These are phyloP conservation scores for Lenzites betulinus DNA, from an alignment of 768 basidiomycete species.

Conservation along the genomic window DNA sequence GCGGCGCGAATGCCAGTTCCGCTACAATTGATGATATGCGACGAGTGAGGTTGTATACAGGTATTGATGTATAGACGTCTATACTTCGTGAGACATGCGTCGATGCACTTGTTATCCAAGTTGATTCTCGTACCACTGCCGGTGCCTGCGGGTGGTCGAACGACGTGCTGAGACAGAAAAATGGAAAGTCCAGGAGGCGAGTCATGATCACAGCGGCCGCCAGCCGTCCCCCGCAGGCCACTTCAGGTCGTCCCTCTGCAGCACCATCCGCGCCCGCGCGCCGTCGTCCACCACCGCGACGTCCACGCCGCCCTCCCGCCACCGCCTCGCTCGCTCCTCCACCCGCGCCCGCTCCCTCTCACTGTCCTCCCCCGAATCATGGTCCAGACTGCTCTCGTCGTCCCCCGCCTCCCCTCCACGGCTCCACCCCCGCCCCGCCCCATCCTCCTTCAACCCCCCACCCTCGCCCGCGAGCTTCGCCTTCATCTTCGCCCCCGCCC, in stretches of 20 bases:
- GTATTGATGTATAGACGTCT: too few species aligned
- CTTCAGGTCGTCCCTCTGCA: constrained; percentile 56
- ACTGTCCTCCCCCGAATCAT: constrained; percentile 17
- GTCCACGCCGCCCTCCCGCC: constrained; percentile 20
- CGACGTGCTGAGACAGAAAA: too few species aligned
- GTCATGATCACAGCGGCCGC: constrained; percentile 45
- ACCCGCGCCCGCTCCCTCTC: constrained; percentile 18
- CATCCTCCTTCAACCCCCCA: not conserved
- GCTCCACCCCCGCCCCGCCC: not conserved
- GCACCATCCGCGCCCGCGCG: constrained; percentile 16
- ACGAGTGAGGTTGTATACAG: too few species aligned
- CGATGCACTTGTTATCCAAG: too few species aligned
- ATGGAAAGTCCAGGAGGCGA: too few species aligned
- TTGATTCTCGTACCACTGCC: too few species aligned
- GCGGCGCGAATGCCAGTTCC: too few species aligned
- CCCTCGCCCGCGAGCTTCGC: not conserved
- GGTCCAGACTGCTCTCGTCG: constrained; percentile 23
- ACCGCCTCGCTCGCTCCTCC: constrained; percentile 18
- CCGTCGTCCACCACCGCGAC: constrained; percentile 14
- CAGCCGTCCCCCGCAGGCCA: constrained; percentile 63
- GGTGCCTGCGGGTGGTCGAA: too few species aligned
- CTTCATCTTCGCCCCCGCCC: not conserved
- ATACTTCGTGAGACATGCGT: too few species aligned
- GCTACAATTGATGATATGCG: too few species aligned
- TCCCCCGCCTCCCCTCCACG: constrained; percentile 21